These are phyloP conservation scores for Alternaria postmessia DNA, from an alignment of 2,329 filamentous ascomycete species.

Conservation along the genomic window DNA sequence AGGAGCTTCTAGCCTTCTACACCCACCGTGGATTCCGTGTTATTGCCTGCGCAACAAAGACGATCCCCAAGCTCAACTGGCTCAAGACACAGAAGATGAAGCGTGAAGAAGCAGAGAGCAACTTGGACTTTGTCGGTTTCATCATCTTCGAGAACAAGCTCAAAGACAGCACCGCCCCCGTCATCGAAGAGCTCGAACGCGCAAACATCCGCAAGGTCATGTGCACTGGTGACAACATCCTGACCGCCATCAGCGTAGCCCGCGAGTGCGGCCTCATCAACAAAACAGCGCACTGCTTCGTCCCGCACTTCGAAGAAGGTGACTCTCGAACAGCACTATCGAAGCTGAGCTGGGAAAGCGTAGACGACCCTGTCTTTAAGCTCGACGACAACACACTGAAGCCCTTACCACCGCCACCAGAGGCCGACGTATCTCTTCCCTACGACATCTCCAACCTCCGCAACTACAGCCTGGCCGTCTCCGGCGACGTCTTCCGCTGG, in stretches of 20 bases:
- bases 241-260: conserved; percentile 95
- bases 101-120: conserved; percentile 81
- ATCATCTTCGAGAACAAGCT: conserved; percentile 99
- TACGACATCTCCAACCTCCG: conserved; percentile 82
- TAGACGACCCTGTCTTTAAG: conserved; percentile 82
- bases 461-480: conserved; percentile 89
- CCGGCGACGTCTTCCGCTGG: conserved; percentile 96
- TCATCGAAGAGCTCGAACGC: conserved; percentile 80
- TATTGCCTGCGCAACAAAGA: conserved; percentile 91
- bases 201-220: conserved; percentile 91
- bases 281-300: conserved; percentile 84
- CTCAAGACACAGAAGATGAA: conserved; percentile 95
- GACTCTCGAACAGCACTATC: conserved; percentile 76
- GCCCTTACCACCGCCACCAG: conserved; percentile 74
- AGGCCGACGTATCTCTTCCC: conserved; percentile 82
- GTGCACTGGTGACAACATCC: conserved; percentile 97
- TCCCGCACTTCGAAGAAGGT: conserved; percentile 87
- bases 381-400: conserved; percentile 82
- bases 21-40: conserved; percentile 96
- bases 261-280: conserved; percentile 87
- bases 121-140: conserved; percentile 89
- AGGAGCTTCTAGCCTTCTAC: conserved; percentile 87
- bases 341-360: conserved; percentile 86
- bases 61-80: conserved; percentile 88
- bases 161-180: conserved; percentile 82